Percentiles rank a stretch among this genome's conserved stretches.
Conservation (phyloP, 371 early-diverging fungal genomes). For the Syncephalastrum racemosum region DNA sequence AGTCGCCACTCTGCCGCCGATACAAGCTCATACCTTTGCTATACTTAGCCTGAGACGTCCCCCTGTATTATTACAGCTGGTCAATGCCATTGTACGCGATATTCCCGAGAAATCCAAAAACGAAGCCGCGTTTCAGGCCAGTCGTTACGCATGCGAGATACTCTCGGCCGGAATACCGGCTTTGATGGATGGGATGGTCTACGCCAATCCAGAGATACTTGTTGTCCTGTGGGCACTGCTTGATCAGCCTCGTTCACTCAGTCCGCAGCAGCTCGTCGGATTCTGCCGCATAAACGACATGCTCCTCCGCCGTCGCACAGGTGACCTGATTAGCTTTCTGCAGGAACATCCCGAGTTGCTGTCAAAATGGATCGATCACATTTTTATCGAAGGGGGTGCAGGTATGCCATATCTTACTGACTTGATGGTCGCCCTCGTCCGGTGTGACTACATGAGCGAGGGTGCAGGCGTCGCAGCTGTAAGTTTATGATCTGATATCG, state of each 20-base stretch:
- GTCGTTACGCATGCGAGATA: conserved; percentile 17
- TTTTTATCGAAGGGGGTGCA: conserved; percentile 9
- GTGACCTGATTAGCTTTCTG: conserved; percentile 22
- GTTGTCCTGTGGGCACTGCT: conserved; percentile 23
- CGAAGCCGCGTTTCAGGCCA: no score
- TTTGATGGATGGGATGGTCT: conserved; percentile 24
- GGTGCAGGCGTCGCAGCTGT: conserved; percentile 17
- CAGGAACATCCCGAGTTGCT: conserved; percentile 13
- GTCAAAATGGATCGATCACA: conserved; percentile 24
- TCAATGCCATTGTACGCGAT: conserved; percentile 18
- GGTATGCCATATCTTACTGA: conserved; percentile 17
- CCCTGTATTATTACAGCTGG: conserved; percentile 19
- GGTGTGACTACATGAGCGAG: conserved; percentile 15
- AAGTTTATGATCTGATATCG: neutral
- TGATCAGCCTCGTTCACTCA: conserved; percentile 16
- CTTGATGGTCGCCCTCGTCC: conserved; percentile 15
- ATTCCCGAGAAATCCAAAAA: neutral
- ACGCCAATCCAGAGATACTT: conserved; percentile 20
- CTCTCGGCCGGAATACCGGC: conserved; percentile 23
- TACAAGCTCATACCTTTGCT: neutral
- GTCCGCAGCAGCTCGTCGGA: conserved; percentile 17
- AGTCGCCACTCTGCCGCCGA: no score
- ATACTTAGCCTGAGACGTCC: conserved; percentile 17
- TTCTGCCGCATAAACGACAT: conserved; percentile 23
- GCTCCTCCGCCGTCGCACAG: conserved; percentile 17